These are phyloP conservation scores for Euphorbia corollata DNA, from an alignment of 441 rosid genomes.

Conservation along the genomic window DNA sequence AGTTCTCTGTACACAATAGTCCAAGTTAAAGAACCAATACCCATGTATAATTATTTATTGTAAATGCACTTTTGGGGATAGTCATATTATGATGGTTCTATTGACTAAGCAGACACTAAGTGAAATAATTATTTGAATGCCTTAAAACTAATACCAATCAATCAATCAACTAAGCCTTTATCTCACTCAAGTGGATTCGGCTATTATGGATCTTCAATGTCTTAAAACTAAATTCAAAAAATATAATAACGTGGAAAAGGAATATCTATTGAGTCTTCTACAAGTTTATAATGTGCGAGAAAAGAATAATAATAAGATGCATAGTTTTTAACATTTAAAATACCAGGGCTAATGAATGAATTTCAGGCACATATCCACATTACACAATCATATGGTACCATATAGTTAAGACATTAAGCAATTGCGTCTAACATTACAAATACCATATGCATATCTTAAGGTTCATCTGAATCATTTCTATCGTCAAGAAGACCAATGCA, in stretches of 20 bases:
- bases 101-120: not conserved
- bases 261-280: not conserved
- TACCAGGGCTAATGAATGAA: no score
- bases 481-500: no score
- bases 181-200: no score
- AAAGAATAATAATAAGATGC: not conserved
- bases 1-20: slow-evolving; percentile 37
- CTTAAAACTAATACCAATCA: not conserved
- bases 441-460: no score
- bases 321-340: not conserved
- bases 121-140: not conserved
- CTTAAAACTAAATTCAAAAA: not conserved
- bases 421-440: no score
- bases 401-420: no score
- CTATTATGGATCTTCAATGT: no score
- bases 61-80: slow-evolving; percentile 7
- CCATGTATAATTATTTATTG: not conserved
- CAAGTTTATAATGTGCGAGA: not conserved
- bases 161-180: no score
- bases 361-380: no score
- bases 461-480: no score
- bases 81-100: not conserved
- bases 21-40: slow-evolving; percentile 2
- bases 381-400: no score
- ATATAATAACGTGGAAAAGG: not conserved